Base-by-base conservation (phyloP, 139 green algal species). In the Coccomyxa sp. region DNA sequence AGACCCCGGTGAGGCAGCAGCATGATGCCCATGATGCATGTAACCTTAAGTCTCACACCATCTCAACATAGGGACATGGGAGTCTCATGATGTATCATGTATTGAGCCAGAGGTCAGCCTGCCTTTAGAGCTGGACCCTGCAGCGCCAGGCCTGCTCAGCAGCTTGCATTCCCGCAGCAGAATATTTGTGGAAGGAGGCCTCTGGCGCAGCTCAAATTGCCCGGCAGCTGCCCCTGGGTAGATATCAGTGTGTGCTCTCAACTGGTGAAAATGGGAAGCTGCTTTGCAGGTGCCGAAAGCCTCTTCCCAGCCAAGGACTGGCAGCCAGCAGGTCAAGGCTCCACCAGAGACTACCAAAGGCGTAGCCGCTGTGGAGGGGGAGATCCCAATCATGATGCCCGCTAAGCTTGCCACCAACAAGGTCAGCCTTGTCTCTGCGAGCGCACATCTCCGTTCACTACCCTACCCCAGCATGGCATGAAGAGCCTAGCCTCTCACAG, bases 301-400 rank as follows among this genome's bases (percentile, higher is more conserved):
- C n/a, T n/a, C n/a, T n/a, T n/a, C n/a, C n/a, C n/a, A n/a, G n/a
- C n/a, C n/a, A n/a, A n/a, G n/a, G n/a, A n/a, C n/a, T n/a, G 50
- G 50, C 50, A 64, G 50, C 5, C 50, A 64, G 50, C 18, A 18
- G 50, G 50, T 64, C 50, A 64, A 64, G 27, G 50, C 50, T n/a
- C n/a, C n/a, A 64, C 18, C 50, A 18, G 27, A 64, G 50, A 64
- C 50, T 18, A 18, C 50, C 27, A 18, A 31, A 22, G 50, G 50
- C 50, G 27, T 31, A 22, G 50, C 50, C 22, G 50, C 50, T 64
- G 50, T 64, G 18, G 74, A 44, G 37, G 77, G 77, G 5, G 69
- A 81, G 27, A 31, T 82, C 33, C 44, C 78, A 0, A 24, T 82
- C 3, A 74, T 78, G 78, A 54, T 82, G 70, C 78, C 78, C 0